These are phyloP conservation scores for Acephala macrosclerotiorum DNA, from an alignment of 2,329 filamentous ascomycete genomes.

Conservation along the genomic window DNA sequence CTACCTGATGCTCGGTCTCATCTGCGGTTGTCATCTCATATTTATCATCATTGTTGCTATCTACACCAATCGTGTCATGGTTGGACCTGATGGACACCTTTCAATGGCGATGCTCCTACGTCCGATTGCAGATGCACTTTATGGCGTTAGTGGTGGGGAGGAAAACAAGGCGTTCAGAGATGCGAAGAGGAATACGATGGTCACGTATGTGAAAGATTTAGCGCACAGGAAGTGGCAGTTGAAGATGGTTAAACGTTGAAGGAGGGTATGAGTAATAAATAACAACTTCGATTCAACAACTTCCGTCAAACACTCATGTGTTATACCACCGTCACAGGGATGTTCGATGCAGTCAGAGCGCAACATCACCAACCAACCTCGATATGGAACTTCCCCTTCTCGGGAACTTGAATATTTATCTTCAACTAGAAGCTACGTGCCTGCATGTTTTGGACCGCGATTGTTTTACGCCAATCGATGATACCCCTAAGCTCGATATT, in stretches of 20 bases:
- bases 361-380: no score
- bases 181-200: conserved; percentile 35
- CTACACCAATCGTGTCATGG: conserved; percentile 39
- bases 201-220: conserved; percentile 36
- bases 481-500: no score
- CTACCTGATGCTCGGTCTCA: conserved; percentile 47
- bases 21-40: conserved; percentile 34
- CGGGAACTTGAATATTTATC: no score
- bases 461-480: no score
- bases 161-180: conserved; percentile 36
- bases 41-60: conserved; percentile 38
- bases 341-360: no score
- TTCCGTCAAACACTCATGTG: not conserved
- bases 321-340: not conserved
- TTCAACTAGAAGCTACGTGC: no score
- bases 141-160: conserved; percentile 34
- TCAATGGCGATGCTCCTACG: conserved; percentile 38
- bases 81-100: conserved; percentile 38
- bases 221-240: conserved; percentile 36
- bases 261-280: not conserved
- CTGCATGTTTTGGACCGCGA: no score
- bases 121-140: conserved; percentile 40
- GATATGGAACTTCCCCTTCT: no score
- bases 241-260: conserved; percentile 29
- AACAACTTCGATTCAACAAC: not conserved